These are phyloP conservation scores for Chlamydomonas urium DNA, from an alignment of 139 green algal genomes.

Conservation along the genomic window DNA sequence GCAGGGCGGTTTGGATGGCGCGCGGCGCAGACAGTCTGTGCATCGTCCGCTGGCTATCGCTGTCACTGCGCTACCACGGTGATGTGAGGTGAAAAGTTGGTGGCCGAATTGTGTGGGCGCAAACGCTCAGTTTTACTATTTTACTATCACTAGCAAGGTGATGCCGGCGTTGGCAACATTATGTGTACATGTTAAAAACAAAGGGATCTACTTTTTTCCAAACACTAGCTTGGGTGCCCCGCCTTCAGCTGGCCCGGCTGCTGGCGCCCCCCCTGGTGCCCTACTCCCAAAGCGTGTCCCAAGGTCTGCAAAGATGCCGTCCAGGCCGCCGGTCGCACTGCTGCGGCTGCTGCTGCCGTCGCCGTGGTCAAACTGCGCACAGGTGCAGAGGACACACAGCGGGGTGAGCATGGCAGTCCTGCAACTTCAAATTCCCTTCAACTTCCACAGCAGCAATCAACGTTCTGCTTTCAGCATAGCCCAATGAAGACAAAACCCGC, in stretches of 20 bases:
- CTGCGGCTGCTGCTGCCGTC: not conserved
- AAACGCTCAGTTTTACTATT: too few relatives aligned
- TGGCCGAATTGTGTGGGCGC: too few relatives aligned
- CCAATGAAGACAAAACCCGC: not conserved
- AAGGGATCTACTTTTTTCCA: slow-evolving; percentile 8
- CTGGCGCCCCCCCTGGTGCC: not conserved
- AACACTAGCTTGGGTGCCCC: not conserved
- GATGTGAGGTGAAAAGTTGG: too few relatives aligned
- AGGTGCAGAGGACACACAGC: not conserved
- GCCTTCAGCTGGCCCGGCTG: not conserved
- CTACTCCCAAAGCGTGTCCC: not conserved
- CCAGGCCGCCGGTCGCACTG: not conserved
- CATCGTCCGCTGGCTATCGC: too few relatives aligned
- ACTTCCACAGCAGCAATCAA: not conserved
- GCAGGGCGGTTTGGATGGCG: too few relatives aligned
- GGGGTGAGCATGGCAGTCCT: too few relatives aligned
- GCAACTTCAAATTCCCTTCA: too few relatives aligned
- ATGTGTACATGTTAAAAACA: too few relatives aligned
- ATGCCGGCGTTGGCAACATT: too few relatives aligned
- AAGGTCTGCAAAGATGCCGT: slow-evolving; percentile 12
- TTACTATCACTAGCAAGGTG: too few relatives aligned
- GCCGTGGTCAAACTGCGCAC: not conserved
- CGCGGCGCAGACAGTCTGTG: too few relatives aligned
- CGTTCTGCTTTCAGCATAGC: not conserved
- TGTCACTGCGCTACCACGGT: too few relatives aligned